Percentiles rank a stretch among this genome's conserved stretches.
phyloP scores from a whole-genome alignment of 2,329 filamentous ascomycete genomes.

The Emergomyces pasteurianus region DNA sequence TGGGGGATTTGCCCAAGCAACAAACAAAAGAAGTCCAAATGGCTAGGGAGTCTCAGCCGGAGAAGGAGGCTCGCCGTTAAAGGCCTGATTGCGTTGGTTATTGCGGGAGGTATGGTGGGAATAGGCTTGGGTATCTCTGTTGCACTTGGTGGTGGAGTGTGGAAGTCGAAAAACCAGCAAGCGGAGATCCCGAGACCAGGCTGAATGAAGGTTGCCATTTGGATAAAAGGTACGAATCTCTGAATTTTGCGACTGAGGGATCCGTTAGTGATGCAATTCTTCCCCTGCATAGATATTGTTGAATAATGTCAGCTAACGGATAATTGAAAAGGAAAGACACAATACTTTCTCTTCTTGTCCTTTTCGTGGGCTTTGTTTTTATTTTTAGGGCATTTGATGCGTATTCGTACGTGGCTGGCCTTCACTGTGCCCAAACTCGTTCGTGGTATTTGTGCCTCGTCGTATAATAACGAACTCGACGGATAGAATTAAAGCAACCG shows the following conservation, averaged over 20 bases:
- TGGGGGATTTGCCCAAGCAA: slow-evolving; percentile 15
- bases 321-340: background rate
- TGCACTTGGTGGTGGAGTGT: slow-evolving; percentile 34
- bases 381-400: background rate
- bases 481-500: background rate
- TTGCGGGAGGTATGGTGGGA: slow-evolving; percentile 32
- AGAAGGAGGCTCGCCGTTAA: slow-evolving; percentile 30
- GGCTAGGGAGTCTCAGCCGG: slow-evolving; percentile 22
- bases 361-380: background rate
- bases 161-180: slow-evolving; percentile 25
- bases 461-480: background rate
- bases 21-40: slow-evolving; percentile 24
- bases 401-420: background rate
- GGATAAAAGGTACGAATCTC: background rate
- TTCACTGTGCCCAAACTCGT: background rate
- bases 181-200: slow-evolving; percentile 15
- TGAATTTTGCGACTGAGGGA: too few relatives aligned
- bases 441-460: background rate
- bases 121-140: slow-evolving; percentile 35
- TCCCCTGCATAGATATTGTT: background rate
- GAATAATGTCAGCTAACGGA: background rate
- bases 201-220: background rate
- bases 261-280: background rate
- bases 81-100: slow-evolving; percentile 28
- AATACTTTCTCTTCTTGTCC: background rate